Evolutionary conservation across 331 rosid species (phyloP), one percentile per base, ranked within the genome.

Genomic region (Quercus tomentella): DNA sequence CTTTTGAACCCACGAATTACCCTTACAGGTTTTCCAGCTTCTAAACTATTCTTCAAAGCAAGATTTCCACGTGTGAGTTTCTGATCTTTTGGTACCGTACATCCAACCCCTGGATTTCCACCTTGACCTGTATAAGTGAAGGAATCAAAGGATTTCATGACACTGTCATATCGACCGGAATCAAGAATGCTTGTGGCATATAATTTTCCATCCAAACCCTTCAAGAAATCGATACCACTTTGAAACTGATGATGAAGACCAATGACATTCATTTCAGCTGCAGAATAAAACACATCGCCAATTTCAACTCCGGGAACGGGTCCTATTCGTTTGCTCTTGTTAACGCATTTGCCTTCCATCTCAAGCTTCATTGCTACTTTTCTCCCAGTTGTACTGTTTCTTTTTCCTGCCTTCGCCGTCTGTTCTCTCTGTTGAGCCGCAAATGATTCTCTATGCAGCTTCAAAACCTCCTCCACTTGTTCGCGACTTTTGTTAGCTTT

Each of bases 141-240:
- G 3, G 51, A 6, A 25, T 72, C 83, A 26, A 51, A 4, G 1
- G 79, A 63, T 16, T 22, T 58, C 26, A 16, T 15, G 49, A 10
- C 49, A 56, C 88, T 81, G 0, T 26, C 73, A 62, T 91, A 85
- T 2, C 82, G 82, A 3, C 23, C 30, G 1, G 91, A 73, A 0
- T 51, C 87, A 1, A 91, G 89, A 12, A 91, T 72, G 82, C 92
- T 87, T 2, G 87, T 88, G 8, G 92, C 95, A 33, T 83, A 33
- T 0, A 35, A 54, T 25, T 30, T 10, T 9, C 52, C 63, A 4
- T 75, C 79, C 25, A 41, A 41, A 41, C n/a, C 67, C 60, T 62
- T 57, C 73, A 80, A 60, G 74, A 41, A 88, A 80, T 88, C 92
- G 76, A 91, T 88, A 1, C 95, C 92, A 15, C 6, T 3, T 0